Base-by-base conservation (phyloP, 257 asterid species). In the Schizonepeta tenuifolia region DNA sequence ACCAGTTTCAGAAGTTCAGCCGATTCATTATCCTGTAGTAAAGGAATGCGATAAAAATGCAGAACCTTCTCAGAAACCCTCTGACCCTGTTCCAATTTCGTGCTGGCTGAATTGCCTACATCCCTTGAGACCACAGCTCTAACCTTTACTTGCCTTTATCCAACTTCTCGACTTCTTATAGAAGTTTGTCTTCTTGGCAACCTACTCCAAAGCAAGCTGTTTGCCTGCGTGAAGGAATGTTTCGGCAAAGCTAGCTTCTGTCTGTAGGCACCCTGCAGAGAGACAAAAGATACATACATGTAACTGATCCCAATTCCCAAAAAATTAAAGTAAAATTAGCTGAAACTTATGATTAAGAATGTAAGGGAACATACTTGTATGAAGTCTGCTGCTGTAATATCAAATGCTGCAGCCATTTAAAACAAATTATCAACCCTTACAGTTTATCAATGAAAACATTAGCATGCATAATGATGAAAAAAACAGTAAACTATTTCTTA, bases 371-470 rank as follows among this genome's bases (percentile, higher is more conserved):
- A 35, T 83, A 90, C 97, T 36, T 79, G 87, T 13, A 86, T 72
- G 72, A 90, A 90, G 53, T 88, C 90, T 7, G 89, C 79, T 1
- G 91, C 87, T 17, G 97, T 80, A 24, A 86, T 65, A 47, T 86
- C 82, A 84, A 68, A 80, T 57, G 88, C 76, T 58, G 90, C 77
- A 59, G 90, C 89, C 96, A 90, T 90, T 17, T 6, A 33, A 33
- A 53, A 20, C 1, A 13, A 46, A 46, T 3, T 5, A 46, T 14
- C 20, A 38, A 88, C 87, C 85, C 80, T 80, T 86, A 46, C 56
- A 36, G 11, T 36, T 36, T 36, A 36, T 36, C 41, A 36, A 36
- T 35, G 40, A 6, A 7, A 35, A 35, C 4, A 0, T 35, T 0
- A 35, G 7, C 40, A 5, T 7, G 40, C 40, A 35, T 35, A 35